Percentiles rank a stretch among this genome's conserved stretches.
These are phyloP conservation scores for Avena atlantica DNA, from an alignment of 176 grass and related monocot genomes.

Conservation along the genomic window DNA sequence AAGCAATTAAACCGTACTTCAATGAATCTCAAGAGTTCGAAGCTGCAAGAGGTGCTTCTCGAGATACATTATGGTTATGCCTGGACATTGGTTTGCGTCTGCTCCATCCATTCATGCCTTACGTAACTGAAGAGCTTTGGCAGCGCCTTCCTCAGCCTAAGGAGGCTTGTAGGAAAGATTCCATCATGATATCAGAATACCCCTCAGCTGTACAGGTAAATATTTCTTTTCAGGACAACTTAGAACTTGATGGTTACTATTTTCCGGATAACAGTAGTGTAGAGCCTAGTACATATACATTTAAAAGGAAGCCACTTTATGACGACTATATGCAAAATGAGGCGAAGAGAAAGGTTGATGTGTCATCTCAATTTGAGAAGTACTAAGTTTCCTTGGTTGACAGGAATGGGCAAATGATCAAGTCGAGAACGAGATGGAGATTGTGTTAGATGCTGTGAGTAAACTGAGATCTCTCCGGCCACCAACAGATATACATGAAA, in stretches of 20 bases:
- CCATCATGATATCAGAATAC: constrained; percentile 93
- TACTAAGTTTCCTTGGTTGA: constrained; percentile 10
- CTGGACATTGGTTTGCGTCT: constrained; percentile 77
- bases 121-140: constrained; percentile 94
- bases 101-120: constrained; percentile 98
- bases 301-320: constrained; percentile 15
- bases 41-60: constrained; percentile 70
- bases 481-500: constrained; percentile 72
- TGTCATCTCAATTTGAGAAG: constrained; percentile 21
- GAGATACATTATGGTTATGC: constrained; percentile 82
- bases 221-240: constrained; percentile 40
- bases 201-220: constrained; percentile 76
- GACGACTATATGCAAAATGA: background rate
- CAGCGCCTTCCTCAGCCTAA: constrained; percentile 78
- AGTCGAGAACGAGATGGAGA: constrained; percentile 81
- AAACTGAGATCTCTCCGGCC: constrained; percentile 74
- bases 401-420: constrained; percentile 75
- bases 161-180: constrained; percentile 70
- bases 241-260: background rate
- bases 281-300: background rate
- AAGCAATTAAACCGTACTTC: constrained; percentile 93
- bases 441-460: constrained; percentile 69
- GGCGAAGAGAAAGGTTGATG: background rate
- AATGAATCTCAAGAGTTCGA: constrained; percentile 70
- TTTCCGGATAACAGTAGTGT: background rate